Percentiles rank a stretch among this genome's conserved stretches.
Evolutionary conservation across 441 rosid genomes (phyloP).

Genomic region (Brassica balearica): DNA sequence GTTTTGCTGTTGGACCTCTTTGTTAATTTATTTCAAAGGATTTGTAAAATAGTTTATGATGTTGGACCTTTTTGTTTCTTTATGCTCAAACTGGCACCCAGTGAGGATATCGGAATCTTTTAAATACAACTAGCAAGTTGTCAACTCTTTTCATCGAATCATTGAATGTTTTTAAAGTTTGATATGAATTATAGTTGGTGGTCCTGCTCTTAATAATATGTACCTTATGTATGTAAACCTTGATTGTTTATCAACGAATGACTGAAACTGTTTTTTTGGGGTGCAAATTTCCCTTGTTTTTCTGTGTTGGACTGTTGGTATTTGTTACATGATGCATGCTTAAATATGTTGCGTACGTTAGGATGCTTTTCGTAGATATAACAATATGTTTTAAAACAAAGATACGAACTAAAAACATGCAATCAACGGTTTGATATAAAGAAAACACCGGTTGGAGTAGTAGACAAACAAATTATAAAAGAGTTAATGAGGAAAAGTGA

Average conservation of each 20-base stretch:
- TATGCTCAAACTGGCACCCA: constrained; percentile 20
- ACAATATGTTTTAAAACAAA: not conserved
- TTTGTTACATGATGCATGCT: not conserved
- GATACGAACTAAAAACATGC: not conserved
- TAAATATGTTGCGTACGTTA: not conserved
- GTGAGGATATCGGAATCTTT: constrained; percentile 35
- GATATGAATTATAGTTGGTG: constrained; percentile 32
- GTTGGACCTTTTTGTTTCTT: constrained; percentile 22
- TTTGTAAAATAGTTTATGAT: not conserved
- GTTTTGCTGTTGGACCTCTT: constrained; percentile 23
- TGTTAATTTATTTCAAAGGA: constrained; percentile 14
- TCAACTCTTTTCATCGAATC: constrained; percentile 40
- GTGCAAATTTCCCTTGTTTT: not conserved
- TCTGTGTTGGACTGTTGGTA: not conserved
- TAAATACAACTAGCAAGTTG: constrained; percentile 43
- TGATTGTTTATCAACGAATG: not conserved
- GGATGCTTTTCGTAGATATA: not conserved
- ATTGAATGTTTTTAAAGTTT: constrained; percentile 25
- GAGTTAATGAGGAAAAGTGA: not conserved
- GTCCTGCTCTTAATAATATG: constrained; percentile 27
- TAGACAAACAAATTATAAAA: not conserved
- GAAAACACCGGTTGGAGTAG: not conserved
- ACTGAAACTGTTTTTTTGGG: not conserved
- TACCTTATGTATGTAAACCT: not conserved
- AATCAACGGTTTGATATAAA: not conserved